Evolutionary conservation across 1,284 basidiomycete species (phyloP).

Genomic region (Leccinum subrobustum): DNA sequence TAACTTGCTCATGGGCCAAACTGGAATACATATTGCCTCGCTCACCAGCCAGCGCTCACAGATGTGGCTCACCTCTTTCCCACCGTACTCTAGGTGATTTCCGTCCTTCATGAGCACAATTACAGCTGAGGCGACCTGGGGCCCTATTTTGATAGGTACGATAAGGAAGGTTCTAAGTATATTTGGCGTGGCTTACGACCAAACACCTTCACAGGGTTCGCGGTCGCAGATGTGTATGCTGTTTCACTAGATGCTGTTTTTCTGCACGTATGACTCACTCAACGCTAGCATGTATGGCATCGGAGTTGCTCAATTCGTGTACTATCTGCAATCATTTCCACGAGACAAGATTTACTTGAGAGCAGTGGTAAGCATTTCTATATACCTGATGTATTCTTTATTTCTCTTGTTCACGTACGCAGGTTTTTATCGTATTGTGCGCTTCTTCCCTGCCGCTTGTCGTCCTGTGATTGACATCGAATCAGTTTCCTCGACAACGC

Average conservation of each 20-base stretch:
- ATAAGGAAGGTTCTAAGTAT: neutral
- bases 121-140: slow-evolving; percentile 1
- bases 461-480: slow-evolving; percentile 2
- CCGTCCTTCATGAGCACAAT: neutral
- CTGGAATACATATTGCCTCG: neutral
- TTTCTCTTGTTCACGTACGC: neutral
- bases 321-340: slow-evolving; percentile 21
- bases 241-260: neutral
- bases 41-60: neutral
- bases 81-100: neutral
- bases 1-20: too few relatives aligned
- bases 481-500: slow-evolving; percentile 11
- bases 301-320: slow-evolving; percentile 14
- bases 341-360: slow-evolving; percentile 11
- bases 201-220: neutral
- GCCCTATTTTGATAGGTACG: slow-evolving; percentile 13
- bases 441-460: neutral
- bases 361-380: slow-evolving; percentile 8
- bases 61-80: neutral
- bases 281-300: slow-evolving; percentile 14
- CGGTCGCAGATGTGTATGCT: slow-evolving; percentile 4
- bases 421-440: slow-evolving; percentile 18
- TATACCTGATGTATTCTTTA: neutral
- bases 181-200: neutral
- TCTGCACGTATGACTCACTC: neutral